These are phyloP conservation scores for Colletotrichum tabaci DNA, from an alignment of 2,329 filamentous ascomycete genomes.

Conservation along the genomic window DNA sequence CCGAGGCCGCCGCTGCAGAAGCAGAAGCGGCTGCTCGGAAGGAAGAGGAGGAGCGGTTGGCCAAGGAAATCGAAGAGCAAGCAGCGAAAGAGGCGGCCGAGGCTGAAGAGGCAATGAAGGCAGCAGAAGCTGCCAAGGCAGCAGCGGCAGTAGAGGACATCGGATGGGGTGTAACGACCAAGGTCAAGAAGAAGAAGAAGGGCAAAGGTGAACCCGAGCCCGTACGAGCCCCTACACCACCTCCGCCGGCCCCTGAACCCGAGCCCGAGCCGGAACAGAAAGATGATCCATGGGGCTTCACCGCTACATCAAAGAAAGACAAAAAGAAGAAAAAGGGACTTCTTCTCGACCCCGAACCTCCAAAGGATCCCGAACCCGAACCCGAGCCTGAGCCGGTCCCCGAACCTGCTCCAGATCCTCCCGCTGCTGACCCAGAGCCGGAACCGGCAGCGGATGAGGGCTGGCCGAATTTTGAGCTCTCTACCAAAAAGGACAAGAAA, in stretches of 20 bases:
- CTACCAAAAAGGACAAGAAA: conserved; percentile 52
- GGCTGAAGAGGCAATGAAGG: conserved; percentile 30
- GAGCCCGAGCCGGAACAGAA: conserved; percentile 43
- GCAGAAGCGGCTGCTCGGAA: conserved; percentile 52
- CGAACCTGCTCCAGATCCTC: conserved; percentile 34
- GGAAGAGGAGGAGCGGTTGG: conserved; percentile 48
- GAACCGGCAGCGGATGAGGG: conserved; percentile 45
- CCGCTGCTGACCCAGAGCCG: conserved; percentile 44
- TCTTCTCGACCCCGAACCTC: conserved; percentile 45
- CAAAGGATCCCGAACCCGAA: conserved; percentile 45
- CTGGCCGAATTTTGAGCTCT: conserved; percentile 46
- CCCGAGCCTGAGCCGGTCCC: conserved; percentile 22
- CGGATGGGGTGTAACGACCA: conserved; percentile 46
- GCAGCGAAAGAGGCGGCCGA: conserved; percentile 40
- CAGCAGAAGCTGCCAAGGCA: conserved; percentile 44
- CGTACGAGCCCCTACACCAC: conserved; percentile 32
- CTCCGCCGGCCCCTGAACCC: conserved; percentile 45
- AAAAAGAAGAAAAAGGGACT: conserved; percentile 56
- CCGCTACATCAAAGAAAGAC: conserved; percentile 50
- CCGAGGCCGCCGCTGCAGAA: conserved; percentile 52
- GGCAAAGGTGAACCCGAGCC: conserved; percentile 37
- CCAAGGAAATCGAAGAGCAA: conserved; percentile 58
- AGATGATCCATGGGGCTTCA: conserved; percentile 44
- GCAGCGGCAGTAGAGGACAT: conserved; percentile 27
- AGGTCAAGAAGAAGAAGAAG: conserved; percentile 52